Conservation (phyloP, 352 stramenopile species). For the Globisporangium lucens region DNA sequence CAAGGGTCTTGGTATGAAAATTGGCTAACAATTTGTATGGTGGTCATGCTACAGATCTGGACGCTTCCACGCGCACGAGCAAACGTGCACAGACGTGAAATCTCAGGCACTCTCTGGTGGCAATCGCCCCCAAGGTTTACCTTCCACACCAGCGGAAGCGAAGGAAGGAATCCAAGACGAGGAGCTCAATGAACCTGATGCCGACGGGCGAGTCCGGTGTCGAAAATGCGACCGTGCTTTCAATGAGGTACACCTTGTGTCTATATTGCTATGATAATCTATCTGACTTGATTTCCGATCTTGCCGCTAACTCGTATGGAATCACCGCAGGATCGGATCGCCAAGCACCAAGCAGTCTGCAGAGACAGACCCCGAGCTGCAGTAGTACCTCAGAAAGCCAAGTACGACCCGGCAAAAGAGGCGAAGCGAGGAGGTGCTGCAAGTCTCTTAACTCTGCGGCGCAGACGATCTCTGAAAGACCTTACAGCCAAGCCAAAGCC, state of each 20-base stretch:
- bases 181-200: constrained; percentile 39
- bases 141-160: neutral
- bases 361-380: neutral
- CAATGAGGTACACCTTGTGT: constrained; percentile 17
- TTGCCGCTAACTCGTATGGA: neutral
- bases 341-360: constrained; percentile 71
- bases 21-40: neutral
- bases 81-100: constrained; percentile 18
- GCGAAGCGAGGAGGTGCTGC: neutral
- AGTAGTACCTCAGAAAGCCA: neutral
- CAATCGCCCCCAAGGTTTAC: neutral
- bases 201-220: constrained; percentile 56
- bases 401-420: neutral
- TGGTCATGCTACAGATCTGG: constrained; percentile 21
- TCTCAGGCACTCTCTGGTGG: neutral
- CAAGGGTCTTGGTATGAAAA: too few species aligned
- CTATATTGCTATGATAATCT: neutral
- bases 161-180: neutral
- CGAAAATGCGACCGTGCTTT: constrained; percentile 55
- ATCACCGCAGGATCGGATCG: constrained; percentile 42
- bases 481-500: neutral
- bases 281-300: neutral
- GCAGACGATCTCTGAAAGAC: neutral
- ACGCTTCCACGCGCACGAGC: constrained; percentile 22
- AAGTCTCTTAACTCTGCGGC: neutral